Evolutionary conservation across 495 filamentous ascomycete species (phyloP), one percentile per base, ranked within the genome.

Genomic region (Penicillium cinerascens): DNA sequence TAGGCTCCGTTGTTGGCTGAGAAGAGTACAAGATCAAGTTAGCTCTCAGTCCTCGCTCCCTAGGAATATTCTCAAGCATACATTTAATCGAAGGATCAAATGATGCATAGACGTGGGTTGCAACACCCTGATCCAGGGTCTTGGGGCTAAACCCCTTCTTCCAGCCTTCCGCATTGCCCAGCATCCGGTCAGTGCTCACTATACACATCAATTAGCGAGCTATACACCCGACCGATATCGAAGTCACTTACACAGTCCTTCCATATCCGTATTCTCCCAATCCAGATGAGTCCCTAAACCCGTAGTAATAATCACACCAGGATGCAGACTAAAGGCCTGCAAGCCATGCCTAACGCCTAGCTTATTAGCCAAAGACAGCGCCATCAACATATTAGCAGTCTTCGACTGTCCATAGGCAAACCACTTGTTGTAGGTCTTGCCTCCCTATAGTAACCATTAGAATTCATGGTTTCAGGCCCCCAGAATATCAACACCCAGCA

Each of bases 341-440:
- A 77, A 35, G 13, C 68, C 69, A 16, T 52, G 43, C 25, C 53
- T 59, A 6, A 49, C 15, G 0, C 56, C 37, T 37, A 78, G 48
- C 17, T 70, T 65, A 13, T 67, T 49, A 25, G 78, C 73, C 25
- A 83, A 58, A 2, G 72, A 73, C 9, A 75, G 36, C 7, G 77
- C 74, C 39, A 82, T 77, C 18, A 84, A 43, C 39, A 84, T 75
- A 45, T 84, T 83, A 16, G 80, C 82, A 27, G 82, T 82, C 59
- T 84, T 85, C 47, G 73, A 73, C 48, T 81, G 74, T 11, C 71
- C 78, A 39, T 85, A 84, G 8, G 78, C 77, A 37, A 77, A 54
- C 48, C 72, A 78, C 20, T 73, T 67, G 43, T 79, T 73, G 60
- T 84, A 87, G 0, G 46, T 67, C 35, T 71, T 56, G 2, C 80